Conservation (phyloP, 768 basidiomycete genomes). For the Boletus tylopilopsis region DNA sequence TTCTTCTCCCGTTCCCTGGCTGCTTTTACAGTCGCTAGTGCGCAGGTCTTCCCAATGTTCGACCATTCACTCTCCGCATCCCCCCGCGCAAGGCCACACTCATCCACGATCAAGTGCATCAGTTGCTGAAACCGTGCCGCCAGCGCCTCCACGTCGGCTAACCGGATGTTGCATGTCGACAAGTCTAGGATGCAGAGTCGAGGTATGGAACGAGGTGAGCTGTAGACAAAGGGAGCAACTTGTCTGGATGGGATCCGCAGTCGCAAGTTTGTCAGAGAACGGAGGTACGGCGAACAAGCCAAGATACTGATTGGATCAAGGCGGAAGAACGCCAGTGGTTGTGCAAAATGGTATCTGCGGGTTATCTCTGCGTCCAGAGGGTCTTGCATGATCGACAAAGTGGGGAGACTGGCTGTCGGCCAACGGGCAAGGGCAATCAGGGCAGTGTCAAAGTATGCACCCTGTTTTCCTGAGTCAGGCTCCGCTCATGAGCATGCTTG, state of each 20-base stretch:
- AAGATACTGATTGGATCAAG: conserved; percentile 55
- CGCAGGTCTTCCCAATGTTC: conserved; percentile 58
- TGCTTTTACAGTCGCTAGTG: conserved; percentile 55
- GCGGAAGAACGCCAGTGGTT: conserved; percentile 84
- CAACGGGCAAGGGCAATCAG: conserved; percentile 61
- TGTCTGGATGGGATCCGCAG: conserved; percentile 71
- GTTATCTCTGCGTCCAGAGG: conserved; percentile 43
- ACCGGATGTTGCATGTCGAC: conserved; percentile 60
- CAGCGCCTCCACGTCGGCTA: conserved; percentile 51
- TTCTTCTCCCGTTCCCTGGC: conserved; percentile 66
- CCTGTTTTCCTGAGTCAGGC: conserved; percentile 38
- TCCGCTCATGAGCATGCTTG: neutral
- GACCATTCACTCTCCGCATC: conserved; percentile 54
- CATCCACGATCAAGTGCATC: conserved; percentile 68
- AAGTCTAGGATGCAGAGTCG: conserved; percentile 66
- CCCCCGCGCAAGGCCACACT: conserved; percentile 51
- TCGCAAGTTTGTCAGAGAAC: conserved; percentile 50
- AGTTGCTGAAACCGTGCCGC: conserved; percentile 49
- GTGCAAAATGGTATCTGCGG: conserved; percentile 53
- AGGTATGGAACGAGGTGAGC: conserved; percentile 34
- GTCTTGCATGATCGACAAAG: conserved; percentile 66
- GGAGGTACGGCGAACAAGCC: conserved; percentile 40
- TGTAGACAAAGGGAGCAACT: conserved; percentile 41
- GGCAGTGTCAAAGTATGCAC: conserved; percentile 79
- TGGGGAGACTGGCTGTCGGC: conserved; percentile 43